phyloP scores from a whole-genome alignment of 1,284 basidiomycete genomes.

The Trichosporon sp. region DNA sequence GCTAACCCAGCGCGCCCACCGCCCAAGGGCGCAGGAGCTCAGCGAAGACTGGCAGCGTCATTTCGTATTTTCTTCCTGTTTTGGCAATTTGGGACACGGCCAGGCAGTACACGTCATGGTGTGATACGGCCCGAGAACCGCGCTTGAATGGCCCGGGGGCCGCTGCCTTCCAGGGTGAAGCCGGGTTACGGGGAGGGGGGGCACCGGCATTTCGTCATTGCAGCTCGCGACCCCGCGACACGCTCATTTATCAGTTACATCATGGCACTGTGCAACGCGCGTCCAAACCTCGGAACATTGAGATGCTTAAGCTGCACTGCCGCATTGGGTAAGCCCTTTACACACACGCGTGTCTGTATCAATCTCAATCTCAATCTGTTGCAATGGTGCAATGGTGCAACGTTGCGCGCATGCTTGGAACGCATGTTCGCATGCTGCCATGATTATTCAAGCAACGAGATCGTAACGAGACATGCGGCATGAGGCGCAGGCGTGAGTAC shows the following conservation, averaged over 20 bases:
- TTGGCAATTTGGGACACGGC: conserved; percentile 1
- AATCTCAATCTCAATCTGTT: too few relatives aligned
- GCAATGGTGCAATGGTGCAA: too few relatives aligned
- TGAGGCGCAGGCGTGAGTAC: not conserved
- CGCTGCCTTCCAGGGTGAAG: too few relatives aligned
- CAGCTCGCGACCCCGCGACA: not conserved
- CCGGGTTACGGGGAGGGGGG: too few relatives aligned
- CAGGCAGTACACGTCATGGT: not conserved
- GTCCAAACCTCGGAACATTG: not conserved
- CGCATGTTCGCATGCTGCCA: not conserved
- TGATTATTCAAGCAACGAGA: not conserved
- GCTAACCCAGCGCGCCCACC: not conserved
- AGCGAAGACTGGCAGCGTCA: not conserved
- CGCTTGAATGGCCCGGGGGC: not conserved
- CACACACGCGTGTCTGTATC: not conserved
- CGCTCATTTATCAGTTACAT: not conserved
- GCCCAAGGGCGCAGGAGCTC: not conserved
- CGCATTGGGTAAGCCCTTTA: not conserved
- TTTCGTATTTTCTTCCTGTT: conserved; percentile 18
- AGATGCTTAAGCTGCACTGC: conserved; percentile 7
- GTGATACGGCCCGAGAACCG: conserved; percentile 4
- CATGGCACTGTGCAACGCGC: not conserved
- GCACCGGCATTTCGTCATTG: not conserved
- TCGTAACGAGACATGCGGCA: not conserved
- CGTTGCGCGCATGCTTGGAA: too few relatives aligned